phyloP scores from a whole-genome alignment of 2,329 filamentous ascomycete genomes.

The Stagonosporopsis tanaceti region DNA sequence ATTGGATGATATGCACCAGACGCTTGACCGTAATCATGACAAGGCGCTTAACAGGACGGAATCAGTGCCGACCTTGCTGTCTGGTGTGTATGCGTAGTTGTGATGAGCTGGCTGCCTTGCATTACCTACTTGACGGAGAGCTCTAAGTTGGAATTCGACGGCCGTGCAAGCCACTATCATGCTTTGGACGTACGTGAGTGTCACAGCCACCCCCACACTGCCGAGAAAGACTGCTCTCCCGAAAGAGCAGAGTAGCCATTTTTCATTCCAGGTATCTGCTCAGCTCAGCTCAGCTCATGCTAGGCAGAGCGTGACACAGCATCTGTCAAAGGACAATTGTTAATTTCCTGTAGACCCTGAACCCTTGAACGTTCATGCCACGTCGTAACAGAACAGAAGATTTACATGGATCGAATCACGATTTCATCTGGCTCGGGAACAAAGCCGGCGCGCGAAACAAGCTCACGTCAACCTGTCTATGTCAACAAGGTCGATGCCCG shows the following conservation, averaged over 20 bases:
- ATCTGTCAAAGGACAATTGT: constrained; percentile 5
- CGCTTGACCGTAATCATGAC: constrained; percentile 13
- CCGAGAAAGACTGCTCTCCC: background rate
- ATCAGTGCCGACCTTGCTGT: constrained; percentile 3
- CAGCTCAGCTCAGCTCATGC: constrained; percentile 11
- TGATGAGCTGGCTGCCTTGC: background rate
- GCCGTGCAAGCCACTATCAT: background rate
- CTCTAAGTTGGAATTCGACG: background rate
- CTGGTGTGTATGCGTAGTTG: background rate
- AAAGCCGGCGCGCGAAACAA: constrained; percentile 2
- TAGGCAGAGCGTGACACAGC: constrained; percentile 6
- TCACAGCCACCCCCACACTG: constrained; percentile 7
- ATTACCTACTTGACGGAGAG: background rate
- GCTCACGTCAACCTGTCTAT: constrained; percentile 24
- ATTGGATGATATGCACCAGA: constrained; percentile 42
- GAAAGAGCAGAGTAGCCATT: constrained; percentile 3
- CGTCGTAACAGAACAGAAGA: background rate
- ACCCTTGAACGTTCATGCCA: background rate
- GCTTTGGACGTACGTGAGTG: background rate
- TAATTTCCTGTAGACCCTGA: background rate
- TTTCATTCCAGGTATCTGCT: background rate
- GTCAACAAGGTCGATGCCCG: constrained; percentile 30
- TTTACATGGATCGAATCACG: background rate
- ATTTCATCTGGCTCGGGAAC: background rate
- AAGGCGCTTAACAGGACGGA: constrained; percentile 16